These are phyloP conservation scores for Pseudotsuga menziesii DNA, from an alignment of 75 land plant species.

Conservation along the genomic window DNA sequence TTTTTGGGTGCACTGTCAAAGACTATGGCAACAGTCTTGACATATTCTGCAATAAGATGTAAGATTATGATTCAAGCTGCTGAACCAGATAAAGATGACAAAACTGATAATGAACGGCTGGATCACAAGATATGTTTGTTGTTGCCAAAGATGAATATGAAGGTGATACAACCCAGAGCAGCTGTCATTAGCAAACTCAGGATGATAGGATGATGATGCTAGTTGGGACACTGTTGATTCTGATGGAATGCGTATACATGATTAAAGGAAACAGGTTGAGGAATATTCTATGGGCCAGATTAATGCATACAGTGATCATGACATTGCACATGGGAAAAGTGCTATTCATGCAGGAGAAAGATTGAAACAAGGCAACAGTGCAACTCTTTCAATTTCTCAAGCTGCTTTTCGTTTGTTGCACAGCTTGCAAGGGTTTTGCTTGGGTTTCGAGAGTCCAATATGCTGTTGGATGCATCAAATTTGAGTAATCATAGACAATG, in stretches of 20 bases:
- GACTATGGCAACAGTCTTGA: conserved; percentile 69
- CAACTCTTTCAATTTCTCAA: conserved; percentile 34
- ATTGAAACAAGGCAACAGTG: conserved; percentile 22
- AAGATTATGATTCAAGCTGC: conserved; percentile 88
- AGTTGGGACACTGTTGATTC: conserved; percentile 94
- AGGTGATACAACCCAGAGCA: conserved; percentile 20
- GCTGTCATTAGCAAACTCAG: conserved; percentile 31
- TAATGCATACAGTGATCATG: conserved; percentile 6
- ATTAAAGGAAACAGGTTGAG: conserved; percentile 11
- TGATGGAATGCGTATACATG: conserved; percentile 32
- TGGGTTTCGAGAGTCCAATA: no score
- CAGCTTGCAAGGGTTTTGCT: no score
- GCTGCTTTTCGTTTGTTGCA: conserved; percentile 39
- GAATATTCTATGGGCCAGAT: conserved; percentile 20
- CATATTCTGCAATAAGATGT: conserved; percentile 94
- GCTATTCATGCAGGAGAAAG: conserved; percentile 9
- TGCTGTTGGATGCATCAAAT: no score
- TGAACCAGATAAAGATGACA: conserved; percentile 37
- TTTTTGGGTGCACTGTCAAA: conserved; percentile 88
- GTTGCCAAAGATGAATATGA: conserved; percentile 84
- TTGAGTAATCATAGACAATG: no score
- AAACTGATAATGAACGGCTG: conserved; percentile 46
- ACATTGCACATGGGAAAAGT: background rate
- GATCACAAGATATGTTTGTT: conserved; percentile 91
- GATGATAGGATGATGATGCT: conserved; percentile 62